Base-by-base conservation (phyloP, 352 stramenopile species). In the Halophytophthora polymorphica region DNA sequence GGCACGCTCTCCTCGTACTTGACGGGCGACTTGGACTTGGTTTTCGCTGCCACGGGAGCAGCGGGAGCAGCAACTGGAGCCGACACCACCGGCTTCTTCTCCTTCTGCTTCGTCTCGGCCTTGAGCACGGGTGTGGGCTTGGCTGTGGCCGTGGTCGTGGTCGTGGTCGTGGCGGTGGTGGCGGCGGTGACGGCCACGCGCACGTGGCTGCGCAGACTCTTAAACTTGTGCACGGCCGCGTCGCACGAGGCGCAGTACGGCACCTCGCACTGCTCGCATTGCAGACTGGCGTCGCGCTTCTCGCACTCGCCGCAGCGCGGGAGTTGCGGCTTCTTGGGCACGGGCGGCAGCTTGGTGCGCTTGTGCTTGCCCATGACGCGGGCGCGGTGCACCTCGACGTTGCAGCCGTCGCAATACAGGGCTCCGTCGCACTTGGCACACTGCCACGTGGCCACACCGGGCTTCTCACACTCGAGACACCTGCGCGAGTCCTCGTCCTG, bases 391-490 rank as follows among this genome's bases (percentile, higher is more conserved):
- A 88, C 77, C 4, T 64, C 60, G 8, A 57, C 56, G 23, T 88
- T 73, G 47, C 80, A 90, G 8, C 56, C 59, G 22, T 86, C 67
- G 46, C 80, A 90, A 52, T 90, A 90, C 18, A 77, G 56, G 13
- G 75, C 67, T 28, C 75, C 58, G 15, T 89, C 77, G 42, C 80
- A 90, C 22, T 72, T 73, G 14, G 14, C 54, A 56, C 80, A 90
- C 43, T 67, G 41, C 77, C 74, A 88, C 18, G 50, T 42, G 0
- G 77, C 80, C 3, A 67, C 37, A 17, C 44, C 66, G 6, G 58
- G 45, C 49, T 77, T 63, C 47, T 88, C 80, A 31, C 80, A 90
- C 55, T 88, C 77, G 45, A 83, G 66, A 50, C 77, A 90, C n/a
- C 55, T 76, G 22, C 75, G 68, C 5, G 58, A 65, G 1, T 49